Evolutionary conservation across 306 rosid species (phyloP), one percentile per base, ranked within the genome.

Genomic region (Prosopis cineraria): DNA sequence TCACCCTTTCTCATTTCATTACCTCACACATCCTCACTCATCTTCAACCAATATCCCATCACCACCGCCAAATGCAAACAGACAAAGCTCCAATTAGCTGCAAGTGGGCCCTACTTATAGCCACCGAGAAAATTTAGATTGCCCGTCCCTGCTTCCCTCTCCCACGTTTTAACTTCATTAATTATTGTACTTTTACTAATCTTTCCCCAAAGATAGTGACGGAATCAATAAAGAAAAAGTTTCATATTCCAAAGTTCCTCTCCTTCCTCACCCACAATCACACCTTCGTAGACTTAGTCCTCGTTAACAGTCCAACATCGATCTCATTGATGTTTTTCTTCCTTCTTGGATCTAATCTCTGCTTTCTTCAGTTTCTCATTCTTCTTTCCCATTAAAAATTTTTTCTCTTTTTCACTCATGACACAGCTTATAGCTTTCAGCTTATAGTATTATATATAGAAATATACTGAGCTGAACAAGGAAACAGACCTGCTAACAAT

Each of bases 131-230:
- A 1, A 30, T 62, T 62, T 62, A 33, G 75, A 80, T 53, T 80
- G 75, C 34, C 69, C 2, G 25, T n/a, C 20, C 3, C 4, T 63
- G 17, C 4, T 39, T 40, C 53, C 10, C 55, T 39, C 33, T 29
- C 29, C 31, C 45, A 37, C 67, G 31, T 37, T 79, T 40, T 20
- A 58, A n/a, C 20, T 12, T 52, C 29, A 27, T 37, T 40, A 11
- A 37, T 63, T 67, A 22, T 37, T 10, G 2, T 50, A 29, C 34
- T 36, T 60, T n/a, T 29, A 29, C 6, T 29, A 19, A 3, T 5
- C 74, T 72, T 72, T 79, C n/a, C 29, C 17, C 43, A 67, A 43
- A 74, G 65, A 31, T 6, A 24, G 67, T 14, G 11, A 80, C 4
- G 2, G 6, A 58, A 3, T 31, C 30, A 65, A 67, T 52, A 52